These are phyloP conservation scores for Penicillium nordicum DNA, from an alignment of 2,329 filamentous ascomycete genomes.

Conservation along the genomic window DNA sequence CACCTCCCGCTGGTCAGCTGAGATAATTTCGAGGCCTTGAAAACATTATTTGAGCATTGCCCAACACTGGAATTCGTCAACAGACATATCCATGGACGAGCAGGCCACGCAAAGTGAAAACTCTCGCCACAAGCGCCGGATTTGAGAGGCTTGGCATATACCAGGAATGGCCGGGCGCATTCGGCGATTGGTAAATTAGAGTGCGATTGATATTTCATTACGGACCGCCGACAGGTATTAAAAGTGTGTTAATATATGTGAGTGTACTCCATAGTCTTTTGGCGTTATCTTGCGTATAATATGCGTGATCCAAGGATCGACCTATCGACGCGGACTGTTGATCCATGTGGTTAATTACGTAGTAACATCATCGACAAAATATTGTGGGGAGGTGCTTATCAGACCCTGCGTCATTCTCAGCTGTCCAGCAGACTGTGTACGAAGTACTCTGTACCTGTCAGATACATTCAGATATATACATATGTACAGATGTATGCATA, in stretches of 20 bases:
- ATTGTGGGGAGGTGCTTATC: slow-evolving; percentile 8
- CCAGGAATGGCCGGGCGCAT: slow-evolving; percentile 14
- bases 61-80: background rate
- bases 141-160: slow-evolving; percentile 7
- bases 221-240: background rate
- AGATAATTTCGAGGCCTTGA: background rate
- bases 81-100: background rate
- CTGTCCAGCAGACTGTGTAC: too few relatives aligned
- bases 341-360: too few relatives aligned
- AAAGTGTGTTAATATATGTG: too few relatives aligned
- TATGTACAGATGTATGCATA: too few relatives aligned
- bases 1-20: slow-evolving; percentile 11
- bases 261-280: background rate
- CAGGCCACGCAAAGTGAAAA: background rate
- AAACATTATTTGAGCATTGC: background rate
- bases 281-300: slow-evolving; percentile 6
- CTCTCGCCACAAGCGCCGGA: background rate
- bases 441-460: too few relatives aligned
- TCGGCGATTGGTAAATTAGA: background rate
- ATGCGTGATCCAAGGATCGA: slow-evolving; percentile 1
- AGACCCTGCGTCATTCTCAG: background rate
- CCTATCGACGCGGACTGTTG: background rate
- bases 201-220: background rate
- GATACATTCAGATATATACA: background rate
- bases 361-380: background rate